Base-by-base conservation (phyloP, 73 alveolate genomes). In the Effrenium voratum region DNA sequence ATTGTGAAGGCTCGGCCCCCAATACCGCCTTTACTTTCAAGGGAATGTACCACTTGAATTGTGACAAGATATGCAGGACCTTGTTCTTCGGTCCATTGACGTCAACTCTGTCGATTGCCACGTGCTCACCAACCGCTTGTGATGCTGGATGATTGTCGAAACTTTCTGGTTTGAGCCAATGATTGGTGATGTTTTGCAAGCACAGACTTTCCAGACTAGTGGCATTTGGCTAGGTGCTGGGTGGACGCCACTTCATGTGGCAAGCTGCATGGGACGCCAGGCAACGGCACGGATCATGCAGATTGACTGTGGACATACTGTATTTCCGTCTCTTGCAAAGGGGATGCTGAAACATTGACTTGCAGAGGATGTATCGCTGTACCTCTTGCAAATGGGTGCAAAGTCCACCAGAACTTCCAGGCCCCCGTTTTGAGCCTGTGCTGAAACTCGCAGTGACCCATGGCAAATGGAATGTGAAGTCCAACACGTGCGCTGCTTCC, bases 191-290 rank as follows among this genome's bases (percentile, higher is more conserved):
- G 28, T 32, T 57, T n/a, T n/a, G n/a, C n/a, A n/a, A n/a, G n/a
- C n/a, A n/a, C n/a, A n/a, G n/a, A n/a, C n/a, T n/a, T n/a, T n/a
- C n/a, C n/a, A n/a, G n/a, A n/a, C n/a, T n/a, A n/a, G 66, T 77
- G 90, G 41, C 28, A 12, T 41, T 2, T 8, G 0, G 47, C 47
- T 73, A 91, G 90, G 88, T 49, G 98, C 98, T 36, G 98, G 98
- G 8, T 91, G 98, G 98, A 91, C 98, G 1, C 98, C 98, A 10
- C 80, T 91, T 63, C 98, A 91, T 32, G 98, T 91, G 91, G 98
- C 98, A 5, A 75, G 88, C 68, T 91, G 98, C 91, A 91, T 91
- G 98, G 98, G 98, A 34, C 98, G 98, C 80, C 98, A 91, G 95
- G 95, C 79, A 44, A 10, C 59, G 43, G 6, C 16, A 32, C n/a